Conservation (phyloP, 2,329 filamentous ascomycete genomes). For the Colletotrichum karsti region DNA sequence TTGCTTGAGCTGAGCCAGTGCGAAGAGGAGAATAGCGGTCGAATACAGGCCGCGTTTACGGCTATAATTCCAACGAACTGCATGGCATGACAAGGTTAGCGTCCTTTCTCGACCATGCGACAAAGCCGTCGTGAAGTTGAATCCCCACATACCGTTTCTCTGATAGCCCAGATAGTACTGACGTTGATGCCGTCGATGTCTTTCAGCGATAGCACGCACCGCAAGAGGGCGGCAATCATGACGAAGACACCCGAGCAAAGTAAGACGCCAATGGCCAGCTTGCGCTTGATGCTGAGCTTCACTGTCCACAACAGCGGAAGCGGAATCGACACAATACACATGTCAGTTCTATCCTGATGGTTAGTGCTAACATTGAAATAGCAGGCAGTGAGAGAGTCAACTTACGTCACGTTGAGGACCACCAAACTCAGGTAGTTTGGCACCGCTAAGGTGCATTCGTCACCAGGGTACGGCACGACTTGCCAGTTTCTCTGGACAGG, state of each 20-base stretch:
- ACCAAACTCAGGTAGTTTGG: conserved; percentile 47
- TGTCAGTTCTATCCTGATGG: conserved; percentile 44
- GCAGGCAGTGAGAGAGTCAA: no score
- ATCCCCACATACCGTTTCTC: conserved; percentile 51
- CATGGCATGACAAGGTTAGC: not conserved
- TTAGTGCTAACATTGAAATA: not conserved
- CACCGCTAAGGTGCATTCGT: conserved; percentile 43
- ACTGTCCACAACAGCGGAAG: conserved; percentile 49
- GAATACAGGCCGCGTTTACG: conserved; percentile 50
- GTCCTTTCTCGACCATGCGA: not conserved
- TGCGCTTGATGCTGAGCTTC: conserved; percentile 44
- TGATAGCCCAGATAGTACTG: conserved; percentile 51
- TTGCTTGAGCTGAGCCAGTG: conserved; percentile 44
- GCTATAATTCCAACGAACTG: conserved; percentile 53
- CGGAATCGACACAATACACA: conserved; percentile 47
- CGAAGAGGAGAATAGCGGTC: conserved; percentile 44
- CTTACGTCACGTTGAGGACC: conserved; percentile 45
- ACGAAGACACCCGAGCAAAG: conserved; percentile 54
- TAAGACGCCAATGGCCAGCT: conserved; percentile 46
- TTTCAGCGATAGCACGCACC: conserved; percentile 47
- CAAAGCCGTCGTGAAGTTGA: no score
- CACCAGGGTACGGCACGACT: conserved; percentile 49
- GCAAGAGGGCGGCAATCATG: conserved; percentile 49
- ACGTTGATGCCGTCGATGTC: conserved; percentile 46
- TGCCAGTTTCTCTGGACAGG: conserved; percentile 50